These are phyloP conservation scores for Phycomyces nitens DNA, from an alignment of 192 early-diverging fungal species.

Conservation along the genomic window DNA sequence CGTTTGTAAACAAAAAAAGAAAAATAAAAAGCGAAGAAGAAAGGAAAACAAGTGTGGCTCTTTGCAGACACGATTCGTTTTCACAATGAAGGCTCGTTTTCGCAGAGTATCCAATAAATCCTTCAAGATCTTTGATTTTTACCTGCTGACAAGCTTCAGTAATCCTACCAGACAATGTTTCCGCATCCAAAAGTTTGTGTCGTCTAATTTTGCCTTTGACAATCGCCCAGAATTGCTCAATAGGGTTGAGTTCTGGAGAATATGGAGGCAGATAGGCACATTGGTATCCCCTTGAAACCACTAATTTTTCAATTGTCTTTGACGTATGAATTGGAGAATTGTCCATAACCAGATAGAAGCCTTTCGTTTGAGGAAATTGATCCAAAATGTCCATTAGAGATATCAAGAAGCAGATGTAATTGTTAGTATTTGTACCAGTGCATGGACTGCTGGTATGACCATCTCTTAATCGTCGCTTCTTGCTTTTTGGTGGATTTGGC, in stretches of 20 bases:
- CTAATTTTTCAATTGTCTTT: background rate
- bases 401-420: background rate
- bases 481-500: conserved; percentile 2
- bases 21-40: too few relatives aligned
- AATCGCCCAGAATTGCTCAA: conserved; percentile 22
- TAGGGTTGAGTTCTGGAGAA: conserved; percentile 25
- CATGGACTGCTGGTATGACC: conserved; percentile 3
- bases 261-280: conserved; percentile 18
- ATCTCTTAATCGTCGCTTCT: background rate
- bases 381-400: conserved; percentile 1
- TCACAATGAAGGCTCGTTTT: background rate
- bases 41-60: too few relatives aligned
- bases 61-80: too few relatives aligned
- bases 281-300: conserved; percentile 5
- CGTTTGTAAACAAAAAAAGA: too few relatives aligned
- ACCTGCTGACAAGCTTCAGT: background rate
- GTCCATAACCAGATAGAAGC: conserved; percentile 22
- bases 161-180: background rate
- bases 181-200: background rate
- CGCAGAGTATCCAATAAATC: background rate
- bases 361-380: conserved; percentile 3
- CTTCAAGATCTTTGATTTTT: background rate
- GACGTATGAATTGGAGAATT: background rate
- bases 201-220: conserved; percentile 9
- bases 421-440: background rate